phyloP scores from a whole-genome alignment of 1,284 basidiomycete genomes.

The Cryptococcus sp. region DNA sequence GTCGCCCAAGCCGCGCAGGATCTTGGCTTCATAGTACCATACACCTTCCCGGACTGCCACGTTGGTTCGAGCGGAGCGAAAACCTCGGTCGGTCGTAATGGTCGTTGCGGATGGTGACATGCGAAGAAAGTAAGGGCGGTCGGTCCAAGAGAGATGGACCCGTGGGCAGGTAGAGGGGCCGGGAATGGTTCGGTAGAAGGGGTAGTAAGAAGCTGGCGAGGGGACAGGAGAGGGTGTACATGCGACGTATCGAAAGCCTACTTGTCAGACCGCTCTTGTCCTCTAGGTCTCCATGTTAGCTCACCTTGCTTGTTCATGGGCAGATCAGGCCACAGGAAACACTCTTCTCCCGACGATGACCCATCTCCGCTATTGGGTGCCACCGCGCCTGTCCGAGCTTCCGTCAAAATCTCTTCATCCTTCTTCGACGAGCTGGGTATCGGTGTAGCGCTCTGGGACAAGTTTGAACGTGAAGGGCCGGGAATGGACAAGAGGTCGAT shows the following conservation, averaged over 20 bases:
- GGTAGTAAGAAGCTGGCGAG: constrained; percentile 29
- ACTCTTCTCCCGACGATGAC: constrained; percentile 34
- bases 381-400: constrained; percentile 16
- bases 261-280: no score
- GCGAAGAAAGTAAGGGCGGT: constrained; percentile 57
- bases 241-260: constrained; percentile 46
- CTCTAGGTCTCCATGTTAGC: background rate
- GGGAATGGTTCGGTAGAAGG: constrained; percentile 43
- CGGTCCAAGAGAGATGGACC: constrained; percentile 49
- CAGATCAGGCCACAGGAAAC: constrained; percentile 42
- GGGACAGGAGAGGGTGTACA: constrained; percentile 45
- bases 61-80: constrained; percentile 82
- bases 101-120: constrained; percentile 75
- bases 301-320: constrained; percentile 43
- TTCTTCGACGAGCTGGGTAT: constrained; percentile 2
- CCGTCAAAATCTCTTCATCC: constrained; percentile 10
- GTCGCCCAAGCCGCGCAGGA: constrained; percentile 60
- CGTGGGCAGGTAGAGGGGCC: constrained; percentile 28
- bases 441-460: constrained; percentile 15
- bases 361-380: constrained; percentile 38
- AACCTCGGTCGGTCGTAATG: constrained; percentile 78
- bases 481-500: constrained; percentile 1
- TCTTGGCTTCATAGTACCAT: constrained; percentile 90
- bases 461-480: constrained; percentile 10
- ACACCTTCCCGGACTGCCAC: constrained; percentile 81